These are phyloP conservation scores for Zychaea mexicana DNA, from an alignment of 371 early-diverging fungal genomes.

Conservation along the genomic window DNA sequence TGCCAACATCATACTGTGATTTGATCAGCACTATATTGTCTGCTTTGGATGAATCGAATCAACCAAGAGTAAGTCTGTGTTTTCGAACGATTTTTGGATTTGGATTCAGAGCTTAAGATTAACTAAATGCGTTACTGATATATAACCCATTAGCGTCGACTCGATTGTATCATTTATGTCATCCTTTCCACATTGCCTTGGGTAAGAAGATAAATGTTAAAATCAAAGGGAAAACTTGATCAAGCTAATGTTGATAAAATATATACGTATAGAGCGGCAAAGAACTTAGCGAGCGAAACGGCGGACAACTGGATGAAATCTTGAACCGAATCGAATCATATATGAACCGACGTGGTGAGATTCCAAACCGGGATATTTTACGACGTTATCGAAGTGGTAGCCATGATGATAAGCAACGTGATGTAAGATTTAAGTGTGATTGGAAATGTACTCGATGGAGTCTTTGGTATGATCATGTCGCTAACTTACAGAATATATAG, in stretches of 20 bases:
- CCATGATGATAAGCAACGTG: slow-evolving; percentile 50
- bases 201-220: slow-evolving; percentile 59
- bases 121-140: not conserved
- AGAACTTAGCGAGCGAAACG: slow-evolving; percentile 57
- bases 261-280: slow-evolving; percentile 42
- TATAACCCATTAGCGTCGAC: slow-evolving; percentile 43
- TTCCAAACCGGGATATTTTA: slow-evolving; percentile 50
- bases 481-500: slow-evolving; percentile 29
- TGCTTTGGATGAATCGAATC: slow-evolving; percentile 58
- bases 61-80: slow-evolving; percentile 41
- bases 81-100: not conserved
- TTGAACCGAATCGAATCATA: slow-evolving; percentile 62
- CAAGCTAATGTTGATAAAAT: not conserved
- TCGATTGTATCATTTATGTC: slow-evolving; percentile 76
- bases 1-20: slow-evolving; percentile 62
- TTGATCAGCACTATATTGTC: slow-evolving; percentile 64
- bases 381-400: slow-evolving; percentile 55
- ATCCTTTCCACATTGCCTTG: slow-evolving; percentile 80
- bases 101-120: not conserved
- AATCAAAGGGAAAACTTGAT: not conserved
- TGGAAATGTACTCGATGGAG: not conserved
- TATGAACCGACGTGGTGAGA: slow-evolving; percentile 56
- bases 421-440: slow-evolving; percentile 42
- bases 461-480: not conserved
- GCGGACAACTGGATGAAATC: slow-evolving; percentile 60